Percentiles rank a stretch among this genome's conserved stretches.
Conservation (phyloP, 148 eudicot species). For the Tetragonia tetragonoides region DNA sequence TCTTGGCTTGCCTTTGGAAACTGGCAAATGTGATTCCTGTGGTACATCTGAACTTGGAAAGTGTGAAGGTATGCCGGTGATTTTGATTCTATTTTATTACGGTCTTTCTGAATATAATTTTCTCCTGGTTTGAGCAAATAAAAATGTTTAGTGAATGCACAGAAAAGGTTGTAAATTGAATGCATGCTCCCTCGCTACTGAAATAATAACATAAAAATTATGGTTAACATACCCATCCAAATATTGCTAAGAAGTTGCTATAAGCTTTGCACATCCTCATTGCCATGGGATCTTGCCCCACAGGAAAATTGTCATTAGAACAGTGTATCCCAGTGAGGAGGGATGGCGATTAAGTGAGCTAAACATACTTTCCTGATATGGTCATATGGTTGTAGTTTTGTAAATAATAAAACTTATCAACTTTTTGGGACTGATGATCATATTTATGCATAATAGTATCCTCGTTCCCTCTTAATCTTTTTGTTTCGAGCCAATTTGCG, state of each 20-base stretch:
- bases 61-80: constrained; percentile 66
- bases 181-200: constrained; percentile 1
- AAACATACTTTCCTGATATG: neutral
- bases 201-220: neutral
- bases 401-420: neutral
- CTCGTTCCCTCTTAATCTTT: too few species aligned
- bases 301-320: neutral
- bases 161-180: neutral
- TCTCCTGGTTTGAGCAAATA: neutral
- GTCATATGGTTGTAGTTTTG: neutral
- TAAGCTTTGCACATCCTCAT: neutral
- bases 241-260: neutral
- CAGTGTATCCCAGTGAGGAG: neutral
- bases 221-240: neutral
- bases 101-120: neutral
- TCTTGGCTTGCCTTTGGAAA: constrained; percentile 75
- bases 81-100: neutral
- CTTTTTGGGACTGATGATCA: neutral
- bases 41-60: constrained; percentile 73
- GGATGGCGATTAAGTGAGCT: neutral
- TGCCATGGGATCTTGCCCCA: neutral
- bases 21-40: constrained; percentile 80
- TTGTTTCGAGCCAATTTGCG: too few species aligned
- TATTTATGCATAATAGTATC: too few species aligned
- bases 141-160: neutral